Evolutionary conservation across 768 basidiomycete species (phyloP), one percentile per base, ranked within the genome.

Genomic region (Chiua virens): DNA sequence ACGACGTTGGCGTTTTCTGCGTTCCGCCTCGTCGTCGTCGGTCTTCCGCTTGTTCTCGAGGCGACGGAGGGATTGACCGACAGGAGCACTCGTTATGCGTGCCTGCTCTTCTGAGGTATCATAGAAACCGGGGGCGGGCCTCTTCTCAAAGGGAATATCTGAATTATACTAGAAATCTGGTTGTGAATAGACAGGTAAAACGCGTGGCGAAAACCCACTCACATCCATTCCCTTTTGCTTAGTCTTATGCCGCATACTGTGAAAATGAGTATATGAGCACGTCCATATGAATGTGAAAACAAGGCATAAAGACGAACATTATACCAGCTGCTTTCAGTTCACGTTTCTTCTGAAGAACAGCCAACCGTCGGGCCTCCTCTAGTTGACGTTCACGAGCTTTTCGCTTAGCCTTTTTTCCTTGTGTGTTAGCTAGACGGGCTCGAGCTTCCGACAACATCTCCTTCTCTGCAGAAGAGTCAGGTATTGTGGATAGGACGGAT

Each of bases 371-470:
- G 3, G 97, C 97, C 66, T 99, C 97, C 66, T 99, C 97, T 34
- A 99, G 74, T 64, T 98, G 96, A 52, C 96, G 87, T 64, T 99
- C 97, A 40, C 97, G 83, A 5, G 95, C 97, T 72, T 98, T 99
- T 60, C 97, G 87, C 70, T 99, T 99, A 3, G 97, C 97, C 71
- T 99, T 99, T 71, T 99, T 99, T 32, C 97, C 97, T 70, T 99
- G 97, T 0, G 97, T 99, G 67, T 99, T 99, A 44, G 97, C 97
- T 32, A 99, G 79, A 73, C 97, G 87, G 7, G 97, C 97, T 59
- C 97, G 87, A 25, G 97, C 97, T 70, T 99, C 97, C 1, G 97
- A 98, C 62, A 99, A 74, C 97, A 99, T 98, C 70, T 98, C 97
- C 85, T 98, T 98, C 72, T 98, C 94, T 93, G 60, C 23, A 56